Evolutionary conservation across 768 basidiomycete species (phyloP), one percentile per base, ranked within the genome.

Genomic region (Mycena olivaceomarginata): DNA sequence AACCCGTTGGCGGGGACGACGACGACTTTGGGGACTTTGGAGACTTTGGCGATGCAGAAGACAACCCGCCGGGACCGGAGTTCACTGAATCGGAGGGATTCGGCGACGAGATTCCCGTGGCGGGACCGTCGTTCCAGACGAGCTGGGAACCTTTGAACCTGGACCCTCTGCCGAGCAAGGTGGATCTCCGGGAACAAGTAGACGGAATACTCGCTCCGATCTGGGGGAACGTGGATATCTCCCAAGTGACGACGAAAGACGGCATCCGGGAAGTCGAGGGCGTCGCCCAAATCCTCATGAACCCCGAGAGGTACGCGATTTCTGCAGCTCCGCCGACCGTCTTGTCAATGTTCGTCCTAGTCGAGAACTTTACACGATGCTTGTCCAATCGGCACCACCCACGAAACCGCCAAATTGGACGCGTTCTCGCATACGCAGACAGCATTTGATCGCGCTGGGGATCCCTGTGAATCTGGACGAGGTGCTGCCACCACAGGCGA

Each of bases 381-480:
- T 98, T 20, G 83, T 96, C 51, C 90, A 94, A 78, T 90, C 93
- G 1, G 93, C 94, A 2, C 94, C 95, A 45, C 91, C 93, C 12
- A 94, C 92, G 60, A 93, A 94, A 83, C 94, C 96, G n/a, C 93
- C 97, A 69, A 98, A 96, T 81, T 99, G 98, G 98, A 97, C 93
- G 67, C 94, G 97, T 63, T 98, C 97, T 72, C 92, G 95, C 59
- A 97, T 97, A 83, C 92, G 98, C 72, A 89, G 97, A 64, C 96
- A 97, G 82, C 96, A 98, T 81, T 89, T 99, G 64, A 98, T 98
- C 76, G 87, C 96, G 15, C 92, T 99, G 37, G 98, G 98, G 31
- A 94, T 99, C 62, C 98, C 98, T 5, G 96, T 99, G 68, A 99
- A 99, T 82, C 89, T 99, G 8, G 98, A 99, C 83, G 98, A 99